Percentiles rank a stretch among this genome's conserved stretches.
These are phyloP conservation scores for Drosera spatulata DNA, from an alignment of 179 eudicot genomes.

Conservation along the genomic window DNA sequence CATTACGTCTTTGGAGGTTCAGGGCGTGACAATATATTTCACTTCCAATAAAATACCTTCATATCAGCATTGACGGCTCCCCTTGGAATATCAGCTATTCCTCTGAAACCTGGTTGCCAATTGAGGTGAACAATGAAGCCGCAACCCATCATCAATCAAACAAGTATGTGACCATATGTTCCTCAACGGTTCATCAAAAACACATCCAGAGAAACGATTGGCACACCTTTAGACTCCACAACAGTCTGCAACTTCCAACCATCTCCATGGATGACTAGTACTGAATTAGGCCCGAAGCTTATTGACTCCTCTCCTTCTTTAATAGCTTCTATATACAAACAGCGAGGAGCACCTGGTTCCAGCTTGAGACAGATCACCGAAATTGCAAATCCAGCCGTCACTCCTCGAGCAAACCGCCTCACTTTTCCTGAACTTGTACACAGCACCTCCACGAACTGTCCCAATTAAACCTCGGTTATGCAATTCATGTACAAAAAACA, in stretches of 20 bases:
- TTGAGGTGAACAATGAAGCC: conserved; percentile 7
- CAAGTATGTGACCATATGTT: not conserved
- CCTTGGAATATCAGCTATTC: not conserved
- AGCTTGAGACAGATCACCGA: conserved; percentile 58
- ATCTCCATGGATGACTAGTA: conserved; percentile 47
- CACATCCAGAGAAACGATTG: not conserved
- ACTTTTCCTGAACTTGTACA: conserved; percentile 52
- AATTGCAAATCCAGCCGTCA: conserved; percentile 67
- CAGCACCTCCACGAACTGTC: conserved; percentile 60
- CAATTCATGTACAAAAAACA: too few relatives aligned
- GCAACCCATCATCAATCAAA: not conserved
- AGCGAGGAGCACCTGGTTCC: conserved; percentile 21
- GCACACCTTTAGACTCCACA: conserved; percentile 35
- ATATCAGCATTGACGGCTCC: not conserved
- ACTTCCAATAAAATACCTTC: too few relatives aligned
- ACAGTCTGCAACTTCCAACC: conserved; percentile 83
- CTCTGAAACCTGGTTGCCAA: not conserved
- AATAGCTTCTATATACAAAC: conserved; percentile 60
- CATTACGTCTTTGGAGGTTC: too few relatives aligned
- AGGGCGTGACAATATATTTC: too few relatives aligned
- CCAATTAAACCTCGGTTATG: not conserved
- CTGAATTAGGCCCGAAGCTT: conserved; percentile 60
- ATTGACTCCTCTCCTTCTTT: conserved; percentile 71
- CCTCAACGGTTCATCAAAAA: not conserved
- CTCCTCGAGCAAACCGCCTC: conserved; percentile 62